Evolutionary conservation across 2,329 filamentous ascomycete genomes (phyloP), one percentile per base, ranked within the genome.

Genomic region (Hypocreales sp.): DNA sequence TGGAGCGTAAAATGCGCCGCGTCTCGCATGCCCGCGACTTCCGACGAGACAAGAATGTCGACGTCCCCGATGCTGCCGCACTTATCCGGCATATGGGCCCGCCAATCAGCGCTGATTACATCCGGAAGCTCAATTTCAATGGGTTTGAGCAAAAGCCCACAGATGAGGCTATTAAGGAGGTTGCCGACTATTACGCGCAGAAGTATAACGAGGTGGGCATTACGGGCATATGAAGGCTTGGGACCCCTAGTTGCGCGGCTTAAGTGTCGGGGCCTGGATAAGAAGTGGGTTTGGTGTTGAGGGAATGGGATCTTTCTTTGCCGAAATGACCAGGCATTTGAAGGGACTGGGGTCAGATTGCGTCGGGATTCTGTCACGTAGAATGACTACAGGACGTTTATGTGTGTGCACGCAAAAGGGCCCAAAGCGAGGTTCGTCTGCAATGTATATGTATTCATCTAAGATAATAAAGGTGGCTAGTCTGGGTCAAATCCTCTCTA

Each of bases 1-100:
- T 46, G 7, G 43, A 46, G 32, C 31, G 34, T 7, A 44, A 45
- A 26, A 20, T 46, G 9, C 35, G 42, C 15, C 37, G 43, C 2
- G 32, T 46, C 10, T 33, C 34, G 11, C 25, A 38, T 17, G 31
- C 30, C 8, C 15, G 8, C 15, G 26, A 28, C 18, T 24, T 25
- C 8, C 20, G 25, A 16, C 12, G 22, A 7, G 13, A 16, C 4
- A 33, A 31, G n/a, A 24, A 34, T 9, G 28, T 37, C 15, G 34
- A 38, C 22, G 17, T 35, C 12, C 14, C 28, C 2, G 36, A 38
- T 20, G 34, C 36, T 7, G 32, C 34, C 9, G 34, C 36, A 10
- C 31, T 38, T 3, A 28, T 38, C 22, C 33, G 32, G 26, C 20
- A 20, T 5, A 29, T 37, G 23, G 25, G 17, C 11, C 30, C 23